A percentile compares a stretch with the other conserved stretches of the same genome.
Conservation (phyloP, 805 yeast genomes). For the Hanseniaspora lindneri region DNA sequence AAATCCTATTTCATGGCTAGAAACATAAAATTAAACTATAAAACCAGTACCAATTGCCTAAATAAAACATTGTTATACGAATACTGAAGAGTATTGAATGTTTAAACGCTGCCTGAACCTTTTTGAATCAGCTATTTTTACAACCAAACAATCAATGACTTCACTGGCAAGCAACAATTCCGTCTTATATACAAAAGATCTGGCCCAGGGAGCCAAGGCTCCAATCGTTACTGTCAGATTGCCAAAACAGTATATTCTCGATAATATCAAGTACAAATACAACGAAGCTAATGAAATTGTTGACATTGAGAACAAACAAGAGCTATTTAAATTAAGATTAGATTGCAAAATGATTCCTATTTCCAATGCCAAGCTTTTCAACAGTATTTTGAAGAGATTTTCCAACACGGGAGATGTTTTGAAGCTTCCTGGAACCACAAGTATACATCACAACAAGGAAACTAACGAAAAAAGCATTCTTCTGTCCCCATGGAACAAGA, state of each 20-base stretch:
- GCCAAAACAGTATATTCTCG: slow-evolving; percentile 1
- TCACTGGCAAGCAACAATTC: not conserved
- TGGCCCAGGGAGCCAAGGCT: not conserved
- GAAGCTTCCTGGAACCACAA: slow-evolving; percentile 16
- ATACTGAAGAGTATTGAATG: not conserved
- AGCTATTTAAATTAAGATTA: not conserved
- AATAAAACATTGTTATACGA: too few species aligned
- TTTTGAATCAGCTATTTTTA: too few species aligned
- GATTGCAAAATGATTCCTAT: not conserved
- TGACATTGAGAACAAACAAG: slow-evolving; percentile 7
- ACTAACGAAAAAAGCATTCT: slow-evolving; percentile 9
- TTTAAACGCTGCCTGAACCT: not conserved
- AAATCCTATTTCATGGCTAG: not conserved
- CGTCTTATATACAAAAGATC: not conserved
- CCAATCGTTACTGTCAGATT: not conserved
- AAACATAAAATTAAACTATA: too few species aligned
- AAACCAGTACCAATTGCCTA: too few species aligned
- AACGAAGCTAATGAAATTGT: slow-evolving; percentile 1
- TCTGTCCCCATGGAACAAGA: slow-evolving; percentile 2
- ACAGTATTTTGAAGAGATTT: slow-evolving; percentile 1
- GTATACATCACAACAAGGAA: slow-evolving; percentile 17
- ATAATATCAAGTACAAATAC: slow-evolving; percentile 7
- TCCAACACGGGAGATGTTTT: slow-evolving; percentile 8
- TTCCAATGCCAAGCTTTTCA: slow-evolving; percentile 3
- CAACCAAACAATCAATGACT: not conserved